These are phyloP conservation scores for Globisporangium parvum DNA, from an alignment of 352 stramenopile species.

Conservation along the genomic window DNA sequence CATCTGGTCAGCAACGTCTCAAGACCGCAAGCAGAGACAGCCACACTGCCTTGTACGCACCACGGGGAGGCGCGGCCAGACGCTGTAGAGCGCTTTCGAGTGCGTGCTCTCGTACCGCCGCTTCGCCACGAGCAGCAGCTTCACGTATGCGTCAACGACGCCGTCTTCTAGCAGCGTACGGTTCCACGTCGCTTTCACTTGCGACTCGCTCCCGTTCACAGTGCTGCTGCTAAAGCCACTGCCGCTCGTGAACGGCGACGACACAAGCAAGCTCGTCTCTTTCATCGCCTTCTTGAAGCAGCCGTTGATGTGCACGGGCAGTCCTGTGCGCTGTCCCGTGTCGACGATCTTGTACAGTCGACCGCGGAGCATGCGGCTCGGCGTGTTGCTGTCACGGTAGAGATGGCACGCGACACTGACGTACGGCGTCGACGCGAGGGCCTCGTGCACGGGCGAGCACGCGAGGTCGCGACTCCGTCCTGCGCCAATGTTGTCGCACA, in stretches of 20 bases:
- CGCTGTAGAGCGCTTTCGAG: conserved; percentile 50
- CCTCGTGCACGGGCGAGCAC: conserved; percentile 49
- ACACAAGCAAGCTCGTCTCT: conserved; percentile 34
- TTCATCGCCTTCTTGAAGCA: conserved; percentile 66
- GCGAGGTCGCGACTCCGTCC: conserved; percentile 67
- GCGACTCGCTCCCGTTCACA: conserved; percentile 34
- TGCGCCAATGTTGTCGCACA: conserved; percentile 59
- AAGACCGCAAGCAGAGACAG: conserved; percentile 1
- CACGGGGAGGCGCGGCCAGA: conserved; percentile 39
- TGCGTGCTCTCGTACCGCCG: conserved; percentile 26
- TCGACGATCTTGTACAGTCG: conserved; percentile 56
- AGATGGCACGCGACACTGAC: conserved; percentile 60
- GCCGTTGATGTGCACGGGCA: conserved; percentile 71
- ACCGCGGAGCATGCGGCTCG: conserved; percentile 35
- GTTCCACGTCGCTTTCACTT: conserved; percentile 65
- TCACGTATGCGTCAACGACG: conserved; percentile 51
- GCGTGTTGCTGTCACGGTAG: conserved; percentile 33
- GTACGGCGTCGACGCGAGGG: conserved; percentile 55
- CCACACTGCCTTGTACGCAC: neutral
- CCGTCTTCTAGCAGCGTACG: conserved; percentile 64
- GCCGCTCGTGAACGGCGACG: conserved; percentile 7
- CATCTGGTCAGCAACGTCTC: neutral
- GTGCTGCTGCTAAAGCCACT: conserved; percentile 12
- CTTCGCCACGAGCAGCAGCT: conserved; percentile 53
- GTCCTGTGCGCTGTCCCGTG: conserved; percentile 33